Evolutionary conservation across 495 filamentous ascomycete species (phyloP), one percentile per base, ranked within the genome.

Genomic region (Podospora pseudopauciseta): DNA sequence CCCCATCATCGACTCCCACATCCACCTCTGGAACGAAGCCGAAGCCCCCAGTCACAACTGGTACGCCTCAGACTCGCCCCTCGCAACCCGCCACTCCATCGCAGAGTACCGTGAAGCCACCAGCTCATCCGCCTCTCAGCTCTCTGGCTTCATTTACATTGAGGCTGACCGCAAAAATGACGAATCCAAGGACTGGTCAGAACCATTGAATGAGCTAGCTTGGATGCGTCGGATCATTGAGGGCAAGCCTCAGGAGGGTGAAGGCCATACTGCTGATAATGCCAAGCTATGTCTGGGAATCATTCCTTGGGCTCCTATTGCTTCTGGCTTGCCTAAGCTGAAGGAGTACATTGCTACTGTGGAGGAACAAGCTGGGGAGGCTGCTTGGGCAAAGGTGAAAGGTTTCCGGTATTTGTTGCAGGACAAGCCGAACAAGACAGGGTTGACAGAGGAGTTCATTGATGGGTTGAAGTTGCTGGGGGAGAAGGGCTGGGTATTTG

Each of bases 321-420:
- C 86, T 2, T 83, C 82, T 9, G 91, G 92, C 0, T 74, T 79
- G 4, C 83, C 76, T 13, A 75, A 75, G 53, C 68, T 86, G 73
- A 76, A 80, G 65, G 74, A 71, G 72, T 91, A 89, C 70, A 76
- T 90, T 65, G 75, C 70, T 3, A 69, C 74, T 28, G 87, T 84
- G 68, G 68, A 84, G 81, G 63, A 83, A 74, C 81, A 76, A 71
- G 79, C 87, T 68, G 82, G 81, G 18, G 70, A 66, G 5, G 79
- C 77, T 64, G 74, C 71, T 39, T 84, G 82, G 77, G 72, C 59
- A 59, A 82, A 82, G 75, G 75, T 78, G 32, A 87, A 86, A 61
- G 93, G 93, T 0, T 92, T 94, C 70, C 81, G 93, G 53, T 96
- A 92, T 76, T 74, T 96, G 71, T 78, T 96, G 49, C 93, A 96